Percentiles rank a stretch among this genome's conserved stretches.
These are phyloP conservation scores for Pugionium cornutum DNA, from an alignment of 345 rosid species.

Conservation along the genomic window DNA sequence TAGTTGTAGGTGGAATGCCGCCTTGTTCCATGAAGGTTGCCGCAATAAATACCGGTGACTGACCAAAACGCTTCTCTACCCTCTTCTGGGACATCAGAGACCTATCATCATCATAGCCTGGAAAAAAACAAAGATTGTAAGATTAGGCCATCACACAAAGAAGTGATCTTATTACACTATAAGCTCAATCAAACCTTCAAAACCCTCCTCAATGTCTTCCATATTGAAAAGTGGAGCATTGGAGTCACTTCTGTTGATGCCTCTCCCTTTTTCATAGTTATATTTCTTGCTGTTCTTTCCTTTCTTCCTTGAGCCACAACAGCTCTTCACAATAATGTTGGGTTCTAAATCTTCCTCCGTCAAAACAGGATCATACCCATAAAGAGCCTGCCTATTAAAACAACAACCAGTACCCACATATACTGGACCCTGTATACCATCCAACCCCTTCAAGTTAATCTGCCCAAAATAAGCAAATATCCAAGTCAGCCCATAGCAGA, in stretches of 20 bases:
- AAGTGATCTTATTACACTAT: constrained; percentile 9
- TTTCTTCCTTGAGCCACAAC: constrained; percentile 96
- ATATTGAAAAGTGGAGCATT: constrained; percentile 92
- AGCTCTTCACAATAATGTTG: constrained; percentile 89
- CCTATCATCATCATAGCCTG: constrained; percentile 99
- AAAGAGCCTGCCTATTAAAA: constrained; percentile 96
- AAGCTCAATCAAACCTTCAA: constrained; percentile 71
- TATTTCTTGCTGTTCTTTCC: constrained; percentile 69
- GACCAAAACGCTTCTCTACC: constrained; percentile 98
- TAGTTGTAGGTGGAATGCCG: constrained; percentile 88
- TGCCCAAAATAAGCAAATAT: constrained; percentile 40
- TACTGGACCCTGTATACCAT: constrained; percentile 98
- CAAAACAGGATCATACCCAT: constrained; percentile 98
- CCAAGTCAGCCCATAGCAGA: constrained; percentile 21
- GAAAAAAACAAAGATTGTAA: constrained; percentile 36
- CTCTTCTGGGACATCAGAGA: constrained; percentile 98
- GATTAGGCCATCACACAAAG: constrained; percentile 10
- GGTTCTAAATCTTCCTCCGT: constrained; percentile 96
- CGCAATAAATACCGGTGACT: constrained; percentile 95
- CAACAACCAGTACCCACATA: constrained; percentile 99
- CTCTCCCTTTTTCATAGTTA: constrained; percentile 71
- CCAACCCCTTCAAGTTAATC: constrained; percentile 98
- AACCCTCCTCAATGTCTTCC: constrained; percentile 98
- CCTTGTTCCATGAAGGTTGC: constrained; percentile 99
- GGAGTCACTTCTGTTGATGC: constrained; percentile 88